Evolutionary conservation across 2,329 filamentous ascomycete genomes (phyloP), one percentile per base, ranked within the genome.

Genomic region (Diaporthe australafricana): DNA sequence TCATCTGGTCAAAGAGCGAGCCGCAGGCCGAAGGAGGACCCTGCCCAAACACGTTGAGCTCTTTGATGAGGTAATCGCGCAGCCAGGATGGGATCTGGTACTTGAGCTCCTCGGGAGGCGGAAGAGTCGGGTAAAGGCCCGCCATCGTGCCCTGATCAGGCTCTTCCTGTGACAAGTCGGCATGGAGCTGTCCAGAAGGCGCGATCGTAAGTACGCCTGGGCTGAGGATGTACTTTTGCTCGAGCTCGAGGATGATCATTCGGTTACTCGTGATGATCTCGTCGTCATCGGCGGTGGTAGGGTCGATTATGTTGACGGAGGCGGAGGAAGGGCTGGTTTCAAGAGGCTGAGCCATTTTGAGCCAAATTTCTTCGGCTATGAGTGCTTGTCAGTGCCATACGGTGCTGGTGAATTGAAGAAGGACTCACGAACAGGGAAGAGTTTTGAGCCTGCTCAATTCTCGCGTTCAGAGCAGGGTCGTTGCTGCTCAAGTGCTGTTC

Each of bases 31-130:
- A 66, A 2, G 70, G 70, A 1, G 70, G 62, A 7, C 70, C 70
- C 16, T 20, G 14, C 14, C 62, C 70, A 17, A 68, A 66, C 14
- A 71, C 38, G 35, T 71, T 47, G 22, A 71, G 53, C 38, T 52
- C 62, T 20, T 42, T 62, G 45, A 71, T 11, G 22, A 71, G 35
- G 45, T 40, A 71, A 4, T 71, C 70, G 0, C 70, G 70, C 5
- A 71, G 53, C 70, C 70, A 71, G 5, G 70, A 68, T 9, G 70
- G 62, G 14, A 71, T 57, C 35, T 71, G 70, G 14, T n/a, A 27
- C 11, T 65, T 22, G 3, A 32, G 30, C 3, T 42, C 12, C 3
- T 47, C 32, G 11, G 55, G n/a, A 1, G 67, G 53, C 1, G 47
- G 14, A 2, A 22, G 14, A 16, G n/a, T 38, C 16, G 68, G 68